Evolutionary conservation across 2,329 filamentous ascomycete species (phyloP).

Genomic region (Claviceps paspali): DNA sequence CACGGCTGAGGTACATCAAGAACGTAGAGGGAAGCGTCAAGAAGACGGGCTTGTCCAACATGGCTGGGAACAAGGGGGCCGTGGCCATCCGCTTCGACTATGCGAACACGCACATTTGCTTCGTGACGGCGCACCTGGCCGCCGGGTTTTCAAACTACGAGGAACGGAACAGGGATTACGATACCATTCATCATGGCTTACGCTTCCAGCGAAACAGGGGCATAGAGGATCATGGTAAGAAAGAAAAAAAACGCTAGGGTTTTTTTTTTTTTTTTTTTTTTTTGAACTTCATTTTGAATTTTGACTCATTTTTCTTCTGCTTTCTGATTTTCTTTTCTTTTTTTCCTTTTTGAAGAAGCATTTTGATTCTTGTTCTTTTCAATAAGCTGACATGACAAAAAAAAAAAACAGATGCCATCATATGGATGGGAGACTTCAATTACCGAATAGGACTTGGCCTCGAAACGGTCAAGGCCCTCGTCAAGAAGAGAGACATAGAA

Average conservation of each 20-base stretch:
- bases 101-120: slow-evolving; percentile 81
- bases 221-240: slow-evolving; percentile 73
- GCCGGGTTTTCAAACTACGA: slow-evolving; percentile 96
- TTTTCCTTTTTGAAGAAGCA: background rate
- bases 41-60: slow-evolving; percentile 87
- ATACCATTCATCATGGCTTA: slow-evolving; percentile 72
- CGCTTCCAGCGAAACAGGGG: slow-evolving; percentile 81
- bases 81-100: slow-evolving; percentile 94
- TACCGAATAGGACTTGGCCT: slow-evolving; percentile 81
- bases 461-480: slow-evolving; percentile 60
- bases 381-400: background rate
- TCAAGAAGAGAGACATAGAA: slow-evolving; percentile 58
- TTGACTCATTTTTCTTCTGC: too few relatives aligned
- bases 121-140: slow-evolving; percentile 91
- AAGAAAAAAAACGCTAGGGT: too few relatives aligned
- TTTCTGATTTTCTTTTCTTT: background rate
- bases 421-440: slow-evolving; percentile 97
- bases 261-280: background rate
- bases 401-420: slow-evolving; percentile 51
- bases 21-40: slow-evolving; percentile 95
- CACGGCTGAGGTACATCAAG: slow-evolving; percentile 67
- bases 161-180: slow-evolving; percentile 85
- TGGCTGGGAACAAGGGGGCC: slow-evolving; percentile 95
- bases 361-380: background rate
- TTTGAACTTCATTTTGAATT: too few relatives aligned